Evolutionary conservation across 805 yeast species (phyloP), one percentile per base, ranked within the genome.

Genomic region (Geotrichum ghanense): DNA sequence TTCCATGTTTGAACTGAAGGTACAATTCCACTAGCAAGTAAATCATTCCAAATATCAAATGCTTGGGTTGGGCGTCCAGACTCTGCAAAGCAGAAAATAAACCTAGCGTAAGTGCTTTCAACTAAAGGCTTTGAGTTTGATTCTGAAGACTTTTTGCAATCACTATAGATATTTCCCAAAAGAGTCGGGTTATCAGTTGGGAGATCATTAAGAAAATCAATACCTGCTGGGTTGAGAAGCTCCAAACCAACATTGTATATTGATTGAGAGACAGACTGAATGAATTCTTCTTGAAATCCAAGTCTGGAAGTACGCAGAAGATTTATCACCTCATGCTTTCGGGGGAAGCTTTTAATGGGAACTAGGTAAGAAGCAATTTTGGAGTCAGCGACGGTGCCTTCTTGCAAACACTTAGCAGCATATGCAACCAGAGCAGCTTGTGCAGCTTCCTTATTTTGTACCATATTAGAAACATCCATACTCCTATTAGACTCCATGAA

Each of bases 1-100:
- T 79, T 78, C 87, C 87, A 83, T 1, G 78, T 60, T 0, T 60
- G 53, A n/a, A 69, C 53, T 3, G 71, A 60, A n/a, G 78, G 78
- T 1, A 50, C 50, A 16, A 68, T 56, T 19, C 71, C 72, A 4
- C 58, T 54, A 9, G 59, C 50, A 22, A 72, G 52, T 64, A 81
- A 58, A 40, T 63, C 66, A 49, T 73, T 74, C 76, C 84, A 81
- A 1, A 76, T 58, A 9, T 62, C 62, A 41, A 58, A 59, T 16
- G 67, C 61, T 23, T 31, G 42, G 14, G 54, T 50, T 2, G 51
- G 48, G 40, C 56, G 55, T 6, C 57, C 47, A 12, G 56, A 51
- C 43, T 60, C 62, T 19, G 62, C 62, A 37, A 60, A 58, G 14
- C 60, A 50, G 4, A 50, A 41, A 20, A 63, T 60, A 42, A 60